Evolutionary conservation across 768 basidiomycete genomes (phyloP).

Genomic region (Tephrocybe sp.): DNA sequence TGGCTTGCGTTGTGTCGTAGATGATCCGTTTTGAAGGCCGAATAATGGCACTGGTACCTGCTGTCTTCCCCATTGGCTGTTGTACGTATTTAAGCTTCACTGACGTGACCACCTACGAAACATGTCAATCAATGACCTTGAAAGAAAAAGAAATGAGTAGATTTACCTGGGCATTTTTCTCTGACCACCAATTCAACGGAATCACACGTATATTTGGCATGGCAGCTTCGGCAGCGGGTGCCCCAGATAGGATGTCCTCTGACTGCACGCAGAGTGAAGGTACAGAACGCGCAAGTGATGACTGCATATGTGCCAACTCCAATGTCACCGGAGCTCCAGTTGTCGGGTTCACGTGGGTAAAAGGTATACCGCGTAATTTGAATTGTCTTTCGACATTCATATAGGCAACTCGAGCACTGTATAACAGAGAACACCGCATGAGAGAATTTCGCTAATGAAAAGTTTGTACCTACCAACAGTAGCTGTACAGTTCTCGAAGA

Average conservation of each 20-base stretch:
- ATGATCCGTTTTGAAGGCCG: constrained; percentile 86
- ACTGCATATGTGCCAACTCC: constrained; percentile 59
- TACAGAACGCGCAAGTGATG: constrained; percentile 71
- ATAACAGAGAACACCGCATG: not conserved
- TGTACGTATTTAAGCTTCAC: constrained; percentile 91
- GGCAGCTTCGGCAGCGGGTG: constrained; percentile 86
- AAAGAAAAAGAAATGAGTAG: constrained; percentile 13
- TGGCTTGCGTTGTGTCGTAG: constrained; percentile 84
- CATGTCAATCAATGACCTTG: constrained; percentile 1
- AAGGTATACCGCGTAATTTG: constrained; percentile 77
- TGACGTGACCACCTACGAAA: constrained; percentile 71
- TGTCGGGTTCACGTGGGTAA: constrained; percentile 67
- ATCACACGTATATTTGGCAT: constrained; percentile 91
- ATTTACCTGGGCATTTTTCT: constrained; percentile 58
- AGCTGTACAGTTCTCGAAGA: constrained; percentile 77
- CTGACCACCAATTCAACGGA: constrained; percentile 90
- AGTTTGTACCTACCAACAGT: constrained; percentile 64
- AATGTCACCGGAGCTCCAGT: constrained; percentile 35
- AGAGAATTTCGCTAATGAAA: not conserved
- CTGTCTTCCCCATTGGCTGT: constrained; percentile 76
- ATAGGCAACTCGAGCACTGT: constrained; percentile 86
- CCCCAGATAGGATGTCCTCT: constrained; percentile 74
- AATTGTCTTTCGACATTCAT: constrained; percentile 87
- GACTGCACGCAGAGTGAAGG: constrained; percentile 85
- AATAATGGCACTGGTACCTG: constrained; percentile 58